Conservation (phyloP, 140 eudicot species). For the Anethum foeniculum region DNA sequence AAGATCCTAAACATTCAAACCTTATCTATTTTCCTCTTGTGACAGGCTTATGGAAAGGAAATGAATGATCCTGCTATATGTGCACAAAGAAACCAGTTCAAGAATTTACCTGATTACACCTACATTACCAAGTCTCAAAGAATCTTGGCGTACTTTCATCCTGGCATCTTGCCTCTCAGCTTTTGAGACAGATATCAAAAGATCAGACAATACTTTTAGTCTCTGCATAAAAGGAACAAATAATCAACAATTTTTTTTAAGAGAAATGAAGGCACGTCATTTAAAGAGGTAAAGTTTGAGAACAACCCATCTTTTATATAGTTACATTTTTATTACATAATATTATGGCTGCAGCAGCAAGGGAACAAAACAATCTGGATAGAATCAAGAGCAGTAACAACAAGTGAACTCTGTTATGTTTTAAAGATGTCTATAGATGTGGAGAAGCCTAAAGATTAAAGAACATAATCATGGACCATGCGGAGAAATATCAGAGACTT, state of each 20-base stretch:
- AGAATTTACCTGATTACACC: constrained; percentile 73
- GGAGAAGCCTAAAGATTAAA: background rate
- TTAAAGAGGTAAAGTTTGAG: background rate
- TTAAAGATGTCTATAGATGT: background rate
- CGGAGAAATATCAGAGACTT: background rate
- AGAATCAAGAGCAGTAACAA: background rate
- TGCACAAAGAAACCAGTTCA: background rate
- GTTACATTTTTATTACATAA: background rate
- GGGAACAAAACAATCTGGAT: background rate
- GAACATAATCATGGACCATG: background rate
- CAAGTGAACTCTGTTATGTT: background rate
- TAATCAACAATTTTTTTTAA: background rate
- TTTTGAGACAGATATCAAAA: constrained; percentile 82
- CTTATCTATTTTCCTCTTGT: background rate
- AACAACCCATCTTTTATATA: background rate
- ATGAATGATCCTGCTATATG: background rate
- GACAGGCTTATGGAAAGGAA: background rate
- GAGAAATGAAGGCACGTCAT: background rate
- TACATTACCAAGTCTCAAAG: constrained; percentile 87
- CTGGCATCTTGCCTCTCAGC: constrained; percentile 99
- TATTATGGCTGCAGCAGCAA: background rate
- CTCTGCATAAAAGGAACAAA: constrained; percentile 47
- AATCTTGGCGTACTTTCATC: constrained; percentile 89
- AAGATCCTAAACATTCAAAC: background rate
- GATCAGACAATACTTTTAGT: constrained; percentile 75